Evolutionary conservation across 768 basidiomycete species (phyloP).

Genomic region (Boletus subparvulus): DNA sequence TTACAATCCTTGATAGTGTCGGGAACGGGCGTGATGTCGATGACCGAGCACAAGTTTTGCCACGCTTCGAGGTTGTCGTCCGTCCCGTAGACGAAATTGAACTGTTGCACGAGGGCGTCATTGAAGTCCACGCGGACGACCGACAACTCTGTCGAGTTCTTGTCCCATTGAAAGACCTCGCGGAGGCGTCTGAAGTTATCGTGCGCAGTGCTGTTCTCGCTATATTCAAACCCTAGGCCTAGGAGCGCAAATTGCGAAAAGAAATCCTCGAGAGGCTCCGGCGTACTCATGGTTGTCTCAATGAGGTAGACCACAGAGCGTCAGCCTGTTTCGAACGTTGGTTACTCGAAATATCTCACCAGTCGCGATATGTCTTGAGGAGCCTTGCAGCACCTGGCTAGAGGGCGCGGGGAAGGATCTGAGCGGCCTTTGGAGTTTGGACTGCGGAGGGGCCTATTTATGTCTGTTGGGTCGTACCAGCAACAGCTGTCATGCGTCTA

Average conservation of each 20-base stretch:
- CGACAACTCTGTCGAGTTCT: background rate
- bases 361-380: background rate
- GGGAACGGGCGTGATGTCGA: conserved; percentile 24
- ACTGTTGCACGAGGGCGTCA: conserved; percentile 24
- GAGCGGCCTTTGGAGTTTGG: background rate
- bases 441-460: background rate
- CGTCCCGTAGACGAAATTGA: conserved; percentile 26
- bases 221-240: conserved; percentile 15
- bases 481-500: background rate
- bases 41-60: conserved; percentile 24
- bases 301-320: background rate
- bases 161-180: background rate
- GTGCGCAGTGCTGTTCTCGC: conserved; percentile 10
- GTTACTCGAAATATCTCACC: background rate
- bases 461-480: background rate
- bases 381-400: background rate
- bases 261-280: conserved; percentile 23
- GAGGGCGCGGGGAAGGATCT: background rate
- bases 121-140: conserved; percentile 6
- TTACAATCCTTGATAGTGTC: conserved; percentile 15
- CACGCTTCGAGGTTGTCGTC: conserved; percentile 18
- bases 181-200: conserved; percentile 22
- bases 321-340: background rate
- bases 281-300: conserved; percentile 9
- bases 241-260: conserved; percentile 20